Evolutionary conservation across 2,329 filamentous ascomycete genomes (phyloP).

Genomic region (Aureobasidium sp.): DNA sequence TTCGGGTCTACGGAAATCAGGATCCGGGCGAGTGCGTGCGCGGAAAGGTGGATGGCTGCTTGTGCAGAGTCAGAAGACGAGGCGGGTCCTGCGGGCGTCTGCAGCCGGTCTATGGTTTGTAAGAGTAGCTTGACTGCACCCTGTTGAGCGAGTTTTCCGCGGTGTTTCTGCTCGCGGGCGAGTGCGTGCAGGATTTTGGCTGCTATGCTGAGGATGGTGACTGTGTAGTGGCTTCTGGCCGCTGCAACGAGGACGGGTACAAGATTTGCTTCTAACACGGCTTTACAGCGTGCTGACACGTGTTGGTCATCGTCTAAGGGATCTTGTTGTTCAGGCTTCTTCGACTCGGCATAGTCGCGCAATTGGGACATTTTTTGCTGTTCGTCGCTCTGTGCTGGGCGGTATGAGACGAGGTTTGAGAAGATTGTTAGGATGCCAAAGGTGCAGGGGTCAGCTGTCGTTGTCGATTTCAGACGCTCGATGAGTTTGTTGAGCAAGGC

Average conservation of each 20-base stretch:
- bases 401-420: constrained; percentile 75
- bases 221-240: constrained; percentile 47
- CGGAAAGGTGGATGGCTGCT: constrained; percentile 1
- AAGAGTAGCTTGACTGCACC: constrained; percentile 84
- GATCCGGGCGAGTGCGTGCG: constrained; percentile 57
- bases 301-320: constrained; percentile 69
- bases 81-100: constrained; percentile 73
- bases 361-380: constrained; percentile 87
- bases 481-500: constrained; percentile 65
- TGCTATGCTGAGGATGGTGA: constrained; percentile 63
- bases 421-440: constrained; percentile 85
- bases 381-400: constrained; percentile 73
- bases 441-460: constrained; percentile 36
- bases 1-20: constrained; percentile 53
- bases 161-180: constrained; percentile 63
- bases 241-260: constrained; percentile 65
- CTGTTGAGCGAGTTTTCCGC: constrained; percentile 81
- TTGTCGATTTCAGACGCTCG: constrained; percentile 48
- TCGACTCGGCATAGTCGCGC: constrained; percentile 87
- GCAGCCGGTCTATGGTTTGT: constrained; percentile 49
- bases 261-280: constrained; percentile 70
- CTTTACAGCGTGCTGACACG: constrained; percentile 67
- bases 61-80: constrained; percentile 48
- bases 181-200: constrained; percentile 72
- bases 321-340: constrained; percentile 55